Conservation (phyloP, 2,329 filamentous ascomycete genomes). For the Didymosphaeria variabile region DNA sequence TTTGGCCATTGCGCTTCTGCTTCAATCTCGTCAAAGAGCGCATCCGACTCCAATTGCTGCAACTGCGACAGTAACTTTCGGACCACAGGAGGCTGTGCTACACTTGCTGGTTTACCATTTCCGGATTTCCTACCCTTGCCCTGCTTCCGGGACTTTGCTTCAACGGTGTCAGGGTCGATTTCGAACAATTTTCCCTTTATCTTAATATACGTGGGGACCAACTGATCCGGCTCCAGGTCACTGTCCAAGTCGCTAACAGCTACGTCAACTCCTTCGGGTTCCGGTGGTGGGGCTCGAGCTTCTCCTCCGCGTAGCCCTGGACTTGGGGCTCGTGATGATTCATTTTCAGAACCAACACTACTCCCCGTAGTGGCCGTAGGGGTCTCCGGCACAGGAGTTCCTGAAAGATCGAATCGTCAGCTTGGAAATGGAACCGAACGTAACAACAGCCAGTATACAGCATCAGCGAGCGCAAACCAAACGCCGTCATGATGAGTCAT, state of each 20-base stretch:
- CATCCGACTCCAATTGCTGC: conserved; percentile 74
- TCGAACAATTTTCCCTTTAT: conserved; percentile 67
- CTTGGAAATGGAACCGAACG: background rate
- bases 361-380: background rate
- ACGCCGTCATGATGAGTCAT: background rate
- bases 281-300: conserved; percentile 1
- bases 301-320: conserved; percentile 5
- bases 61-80: conserved; percentile 78
- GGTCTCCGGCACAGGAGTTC: conserved; percentile 18
- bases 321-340: conserved; percentile 14
- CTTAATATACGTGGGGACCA: conserved; percentile 77
- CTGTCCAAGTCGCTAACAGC: conserved; percentile 60
- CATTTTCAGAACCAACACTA: background rate
- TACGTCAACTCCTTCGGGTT: conserved; percentile 39
- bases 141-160: conserved; percentile 49
- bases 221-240: conserved; percentile 59
- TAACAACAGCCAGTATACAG: background rate
- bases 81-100: conserved; percentile 57
- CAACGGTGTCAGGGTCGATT: conserved; percentile 66
- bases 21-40: conserved; percentile 59
- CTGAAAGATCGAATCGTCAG: background rate
- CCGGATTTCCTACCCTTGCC: conserved; percentile 33
- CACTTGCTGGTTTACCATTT: conserved; percentile 25
- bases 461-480: background rate
- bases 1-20: conserved; percentile 58